Conservation (phyloP, 2,329 filamentous ascomycete genomes). For the Colletotrichum sp. region DNA sequence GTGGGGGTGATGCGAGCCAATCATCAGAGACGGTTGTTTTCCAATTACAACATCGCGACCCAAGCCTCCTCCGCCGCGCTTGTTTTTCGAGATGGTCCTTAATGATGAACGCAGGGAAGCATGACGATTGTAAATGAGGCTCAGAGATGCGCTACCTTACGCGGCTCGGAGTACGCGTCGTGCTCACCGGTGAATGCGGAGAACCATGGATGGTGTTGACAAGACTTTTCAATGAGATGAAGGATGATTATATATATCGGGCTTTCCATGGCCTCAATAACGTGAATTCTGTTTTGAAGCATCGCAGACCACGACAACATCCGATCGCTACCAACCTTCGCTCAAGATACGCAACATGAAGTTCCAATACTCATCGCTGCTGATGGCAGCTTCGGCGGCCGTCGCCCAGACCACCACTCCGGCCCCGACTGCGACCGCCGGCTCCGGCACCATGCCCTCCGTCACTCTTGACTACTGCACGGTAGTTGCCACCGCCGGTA, state of each 20-base stretch:
- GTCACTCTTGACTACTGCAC: conserved; percentile 7
- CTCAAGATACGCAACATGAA: not conserved
- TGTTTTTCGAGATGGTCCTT: not conserved
- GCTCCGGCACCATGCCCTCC: not conserved
- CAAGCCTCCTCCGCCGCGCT: not conserved
- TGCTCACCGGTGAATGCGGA: not conserved
- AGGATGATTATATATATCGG: not conserved
- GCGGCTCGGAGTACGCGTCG: not conserved
- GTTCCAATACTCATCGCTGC: not conserved
- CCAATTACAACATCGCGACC: not conserved
- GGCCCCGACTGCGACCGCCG: not conserved
- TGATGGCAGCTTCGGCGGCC: not conserved
- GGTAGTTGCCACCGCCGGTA: not conserved
- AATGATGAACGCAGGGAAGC: not conserved
- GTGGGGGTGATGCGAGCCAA: conserved; percentile 1
- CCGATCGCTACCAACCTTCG: not conserved
- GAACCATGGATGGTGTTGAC: not conserved
- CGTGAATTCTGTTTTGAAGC: not conserved
- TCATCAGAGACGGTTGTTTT: not conserved
- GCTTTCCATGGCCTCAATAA: not conserved
- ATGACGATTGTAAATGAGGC: not conserved
- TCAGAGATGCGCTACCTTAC: not conserved
- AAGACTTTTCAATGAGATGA: not conserved
- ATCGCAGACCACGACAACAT: not conserved
- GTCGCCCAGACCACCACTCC: not conserved